Conservation (phyloP, 139 green algal genomes). For the Desmodesmus armatus region DNA sequence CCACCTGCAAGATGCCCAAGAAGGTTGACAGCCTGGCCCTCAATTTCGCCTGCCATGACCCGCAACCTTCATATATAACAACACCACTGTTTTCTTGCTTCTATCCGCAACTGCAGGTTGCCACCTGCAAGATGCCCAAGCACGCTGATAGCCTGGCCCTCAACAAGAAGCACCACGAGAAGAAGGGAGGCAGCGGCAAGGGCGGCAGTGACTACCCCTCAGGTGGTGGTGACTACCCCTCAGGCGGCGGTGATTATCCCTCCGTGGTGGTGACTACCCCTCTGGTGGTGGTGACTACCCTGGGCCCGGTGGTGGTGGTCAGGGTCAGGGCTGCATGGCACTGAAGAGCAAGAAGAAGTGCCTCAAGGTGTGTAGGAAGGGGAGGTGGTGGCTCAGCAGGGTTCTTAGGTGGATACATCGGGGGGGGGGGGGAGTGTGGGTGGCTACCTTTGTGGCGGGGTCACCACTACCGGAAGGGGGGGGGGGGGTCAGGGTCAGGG, state of each 20-base stretch:
- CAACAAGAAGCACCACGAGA: neutral
- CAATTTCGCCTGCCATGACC: too few species aligned
- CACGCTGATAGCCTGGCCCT: neutral
- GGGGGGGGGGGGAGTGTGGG: too few species aligned
- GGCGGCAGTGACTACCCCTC: neutral
- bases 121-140: constrained; percentile 44
- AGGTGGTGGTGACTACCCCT: neutral
- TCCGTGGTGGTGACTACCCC: neutral
- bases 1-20: constrained; percentile 44
- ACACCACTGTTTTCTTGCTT: too few species aligned
- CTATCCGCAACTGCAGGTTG: too few species aligned
- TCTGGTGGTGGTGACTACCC: neutral
- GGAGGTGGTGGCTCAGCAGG: too few species aligned
- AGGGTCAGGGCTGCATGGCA: neutral
- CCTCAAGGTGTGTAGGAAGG: too few species aligned
- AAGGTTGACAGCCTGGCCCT: neutral
- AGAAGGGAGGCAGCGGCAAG: neutral
- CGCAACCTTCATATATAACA: too few species aligned
- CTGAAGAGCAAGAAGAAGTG: constrained; percentile 35
- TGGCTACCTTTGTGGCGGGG: too few species aligned
- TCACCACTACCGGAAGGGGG: too few species aligned
- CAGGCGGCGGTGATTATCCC: neutral
- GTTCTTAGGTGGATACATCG: too few species aligned
- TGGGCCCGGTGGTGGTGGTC: neutral
- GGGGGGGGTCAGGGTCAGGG: too few species aligned